A percentile compares a stretch with the other conserved stretches of the same genome.
phyloP scores from a whole-genome alignment of 306 rosid species.

The Citrullus colocynthis region DNA sequence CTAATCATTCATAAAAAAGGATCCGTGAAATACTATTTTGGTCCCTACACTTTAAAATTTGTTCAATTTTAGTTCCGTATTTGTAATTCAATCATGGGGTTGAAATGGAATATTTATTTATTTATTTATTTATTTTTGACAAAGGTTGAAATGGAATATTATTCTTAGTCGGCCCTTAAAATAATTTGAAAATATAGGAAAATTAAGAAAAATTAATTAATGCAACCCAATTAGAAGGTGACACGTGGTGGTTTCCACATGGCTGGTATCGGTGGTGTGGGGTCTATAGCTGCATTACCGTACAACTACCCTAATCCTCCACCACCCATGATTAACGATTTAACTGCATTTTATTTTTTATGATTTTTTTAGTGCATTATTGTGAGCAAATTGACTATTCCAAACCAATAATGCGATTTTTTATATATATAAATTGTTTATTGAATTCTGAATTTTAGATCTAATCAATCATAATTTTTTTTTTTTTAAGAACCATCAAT shows the following conservation, averaged over 20 bases:
- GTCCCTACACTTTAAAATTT: no score
- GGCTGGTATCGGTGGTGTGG: not conserved
- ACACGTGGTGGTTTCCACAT: not conserved
- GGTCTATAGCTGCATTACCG: not conserved
- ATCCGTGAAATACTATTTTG: no score
- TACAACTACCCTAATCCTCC: not conserved
- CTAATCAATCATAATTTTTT: not conserved
- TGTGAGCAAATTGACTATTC: not conserved
- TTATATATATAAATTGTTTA: not conserved
- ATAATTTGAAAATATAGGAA: no score
- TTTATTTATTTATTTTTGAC: no score
- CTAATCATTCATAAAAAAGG: not conserved
- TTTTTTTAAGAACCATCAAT: no score
- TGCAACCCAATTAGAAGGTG: not conserved
- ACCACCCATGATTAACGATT: not conserved
- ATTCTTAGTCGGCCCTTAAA: no score
- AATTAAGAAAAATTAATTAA: no score
- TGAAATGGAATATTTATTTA: no score
- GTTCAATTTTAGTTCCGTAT: no score
- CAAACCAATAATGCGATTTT: not conserved
- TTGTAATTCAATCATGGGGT: no score
- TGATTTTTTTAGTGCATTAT: not conserved
- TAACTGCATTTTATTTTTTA: not conserved
- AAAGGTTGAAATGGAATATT: no score
- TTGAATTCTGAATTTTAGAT: not conserved